Conservation (phyloP, 331 rosid species). For the Telfairia occidentalis region DNA sequence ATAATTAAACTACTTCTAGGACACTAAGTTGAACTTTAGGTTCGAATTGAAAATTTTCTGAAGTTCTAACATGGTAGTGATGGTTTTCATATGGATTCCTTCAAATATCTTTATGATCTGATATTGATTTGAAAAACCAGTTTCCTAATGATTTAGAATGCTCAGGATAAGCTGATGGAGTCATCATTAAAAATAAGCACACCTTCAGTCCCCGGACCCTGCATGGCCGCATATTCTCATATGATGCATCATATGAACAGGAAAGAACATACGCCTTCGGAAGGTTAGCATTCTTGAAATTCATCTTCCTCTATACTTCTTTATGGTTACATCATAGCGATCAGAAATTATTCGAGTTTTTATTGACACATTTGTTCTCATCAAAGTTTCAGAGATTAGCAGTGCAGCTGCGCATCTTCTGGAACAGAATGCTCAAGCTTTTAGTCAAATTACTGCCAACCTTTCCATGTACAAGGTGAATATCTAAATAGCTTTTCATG, state of each 20-base stretch:
- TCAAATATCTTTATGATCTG: conserved; percentile 53
- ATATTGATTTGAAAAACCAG: conserved; percentile 62
- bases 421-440: conserved; percentile 81
- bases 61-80: background rate
- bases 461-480: conserved; percentile 74
- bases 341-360: background rate
- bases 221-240: conserved; percentile 45
- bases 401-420: conserved; percentile 57
- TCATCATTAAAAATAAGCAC: conserved; percentile 43
- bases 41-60: background rate
- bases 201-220: conserved; percentile 35
- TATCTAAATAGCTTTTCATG: conserved; percentile 4
- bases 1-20: background rate
- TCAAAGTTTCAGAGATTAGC: conserved; percentile 45
- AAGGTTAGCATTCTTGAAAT: conserved; percentile 45
- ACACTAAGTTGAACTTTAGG: background rate
- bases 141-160: conserved; percentile 63
- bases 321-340: background rate
- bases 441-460: conserved; percentile 63
- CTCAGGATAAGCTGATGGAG: conserved; percentile 85
- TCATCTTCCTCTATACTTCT: background rate
- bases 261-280: conserved; percentile 37
- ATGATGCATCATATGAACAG: conserved; percentile 37
- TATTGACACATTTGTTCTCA: conserved; percentile 22
- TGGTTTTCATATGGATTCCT: background rate